Evolutionary conservation across 169 alveolate genomes (phyloP).

Genomic region (Babesia microti): DNA sequence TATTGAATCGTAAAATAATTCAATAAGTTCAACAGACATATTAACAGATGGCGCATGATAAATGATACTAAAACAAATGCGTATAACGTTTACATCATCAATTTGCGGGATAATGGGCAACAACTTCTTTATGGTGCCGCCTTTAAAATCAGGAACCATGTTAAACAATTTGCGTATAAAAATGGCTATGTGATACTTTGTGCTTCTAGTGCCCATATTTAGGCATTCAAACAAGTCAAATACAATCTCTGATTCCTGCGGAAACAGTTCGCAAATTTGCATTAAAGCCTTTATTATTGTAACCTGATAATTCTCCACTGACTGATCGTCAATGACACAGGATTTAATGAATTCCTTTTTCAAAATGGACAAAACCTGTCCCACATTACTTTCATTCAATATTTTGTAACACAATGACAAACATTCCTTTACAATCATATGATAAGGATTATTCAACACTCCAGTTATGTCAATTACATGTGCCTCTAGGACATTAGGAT

Average conservation of each 20-base stretch:
- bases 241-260: slow-evolving; percentile 38
- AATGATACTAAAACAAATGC: slow-evolving; percentile 2
- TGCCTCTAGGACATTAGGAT: slow-evolving; percentile 71
- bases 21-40: slow-evolving; percentile 35
- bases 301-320: slow-evolving; percentile 34
- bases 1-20: slow-evolving; percentile 53
- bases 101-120: slow-evolving; percentile 25
- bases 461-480: slow-evolving; percentile 74
- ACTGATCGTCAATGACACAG: slow-evolving; percentile 26
- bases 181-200: slow-evolving; percentile 50
- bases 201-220: slow-evolving; percentile 32
- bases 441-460: slow-evolving; percentile 62
- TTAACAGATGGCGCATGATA: slow-evolving; percentile 3
- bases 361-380: slow-evolving; percentile 33
- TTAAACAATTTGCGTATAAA: slow-evolving; percentile 37
- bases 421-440: slow-evolving; percentile 66
- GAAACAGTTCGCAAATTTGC: slow-evolving; percentile 47
- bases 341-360: slow-evolving; percentile 42
- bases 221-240: slow-evolving; percentile 42
- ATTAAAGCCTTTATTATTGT: slow-evolving; percentile 47
- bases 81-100: slow-evolving; percentile 8
- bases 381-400: slow-evolving; percentile 44
- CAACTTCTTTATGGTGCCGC: slow-evolving; percentile 27
- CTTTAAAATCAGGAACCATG: slow-evolving; percentile 23
- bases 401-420: slow-evolving; percentile 58